These are phyloP conservation scores for Beta macrorhiza DNA, from an alignment of 179 eudicot genomes.

Conservation along the genomic window DNA sequence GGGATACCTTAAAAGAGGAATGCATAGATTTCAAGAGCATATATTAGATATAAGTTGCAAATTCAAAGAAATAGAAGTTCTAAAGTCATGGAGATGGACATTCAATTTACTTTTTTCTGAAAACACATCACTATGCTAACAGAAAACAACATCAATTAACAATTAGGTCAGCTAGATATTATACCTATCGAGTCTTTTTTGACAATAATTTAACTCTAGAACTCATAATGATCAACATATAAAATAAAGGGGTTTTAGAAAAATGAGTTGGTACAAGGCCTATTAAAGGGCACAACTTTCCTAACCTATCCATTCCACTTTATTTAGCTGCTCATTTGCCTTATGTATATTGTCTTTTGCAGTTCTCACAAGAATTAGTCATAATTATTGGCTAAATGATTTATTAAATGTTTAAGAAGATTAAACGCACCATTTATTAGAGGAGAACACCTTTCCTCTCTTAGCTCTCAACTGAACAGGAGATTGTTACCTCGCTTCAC, in stretches of 20 bases:
- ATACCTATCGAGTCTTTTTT: background rate
- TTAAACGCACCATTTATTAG: too few relatives aligned
- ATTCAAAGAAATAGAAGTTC: background rate
- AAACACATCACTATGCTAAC: background rate
- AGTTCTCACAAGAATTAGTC: background rate
- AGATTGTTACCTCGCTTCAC: background rate
- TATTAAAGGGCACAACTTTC: background rate
- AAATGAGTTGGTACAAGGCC: background rate
- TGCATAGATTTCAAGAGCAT: background rate
- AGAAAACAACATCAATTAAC: background rate
- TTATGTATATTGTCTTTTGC: background rate
- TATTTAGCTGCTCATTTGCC: background rate
- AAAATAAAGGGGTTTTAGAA: background rate
- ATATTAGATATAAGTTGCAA: background rate
- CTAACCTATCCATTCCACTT: background rate
- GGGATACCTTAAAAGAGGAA: background rate
- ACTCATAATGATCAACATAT: background rate
- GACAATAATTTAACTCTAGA: background rate
- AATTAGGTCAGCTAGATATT: background rate
- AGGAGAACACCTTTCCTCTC: too few relatives aligned
- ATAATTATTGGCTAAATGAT: background rate
- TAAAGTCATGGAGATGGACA: background rate
- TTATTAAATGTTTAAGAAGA: background rate
- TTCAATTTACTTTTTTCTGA: background rate
- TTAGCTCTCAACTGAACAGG: background rate